Evolutionary conservation across 2,329 filamentous ascomycete genomes (phyloP), one percentile per base, ranked within the genome.

Genomic region (Aspergillus arachidicola): DNA sequence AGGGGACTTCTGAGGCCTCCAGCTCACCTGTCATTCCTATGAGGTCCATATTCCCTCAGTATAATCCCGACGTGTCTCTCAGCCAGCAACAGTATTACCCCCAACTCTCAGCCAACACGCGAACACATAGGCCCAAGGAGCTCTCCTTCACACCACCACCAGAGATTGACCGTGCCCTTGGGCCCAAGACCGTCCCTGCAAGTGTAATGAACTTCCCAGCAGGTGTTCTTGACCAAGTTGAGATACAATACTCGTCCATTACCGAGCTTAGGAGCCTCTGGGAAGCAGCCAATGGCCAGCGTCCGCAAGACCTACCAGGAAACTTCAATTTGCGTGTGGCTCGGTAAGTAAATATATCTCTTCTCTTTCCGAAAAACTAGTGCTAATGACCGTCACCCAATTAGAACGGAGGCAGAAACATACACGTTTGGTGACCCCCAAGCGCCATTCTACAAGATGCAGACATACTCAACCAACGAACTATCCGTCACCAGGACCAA

Each of bases 201-300:
- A 80, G 78, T 46, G 72, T 82, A 5, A 63, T 79, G 57, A 74
- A 80, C 61, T 80, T 82, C 50, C 79, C 79, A 2, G 68, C 70
- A 23, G 76, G 75, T 16, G 68, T 72, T 32, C 69, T 78, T 51
- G 77, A 77, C 30, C 67, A 74, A n/a, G 70, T 72, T 14, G 73
- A 73, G 43, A 64, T 73, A 2, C 71, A 69, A n/a, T 79, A 79
- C 57, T 80, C 80, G 5, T 75, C 79, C 7, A 64, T 71, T 12
- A 72, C 76, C 54, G 78, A 81, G 45, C 70, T 83, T 11, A 72
- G 73, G 51, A 72, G 71, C 38, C 65, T 83, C 32, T 83, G 81
- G 81, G 79, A 82, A 48, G 76, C 76, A 45, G 76, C 81, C 46
- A 82, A 82, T 71, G 81, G 81, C 1, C 80, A 80, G 63, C 69